A percentile compares a stretch with the other conserved stretches of the same genome.
phyloP scores from a whole-genome alignment of 768 basidiomycete species.

The Leccinum disarticulatum region DNA sequence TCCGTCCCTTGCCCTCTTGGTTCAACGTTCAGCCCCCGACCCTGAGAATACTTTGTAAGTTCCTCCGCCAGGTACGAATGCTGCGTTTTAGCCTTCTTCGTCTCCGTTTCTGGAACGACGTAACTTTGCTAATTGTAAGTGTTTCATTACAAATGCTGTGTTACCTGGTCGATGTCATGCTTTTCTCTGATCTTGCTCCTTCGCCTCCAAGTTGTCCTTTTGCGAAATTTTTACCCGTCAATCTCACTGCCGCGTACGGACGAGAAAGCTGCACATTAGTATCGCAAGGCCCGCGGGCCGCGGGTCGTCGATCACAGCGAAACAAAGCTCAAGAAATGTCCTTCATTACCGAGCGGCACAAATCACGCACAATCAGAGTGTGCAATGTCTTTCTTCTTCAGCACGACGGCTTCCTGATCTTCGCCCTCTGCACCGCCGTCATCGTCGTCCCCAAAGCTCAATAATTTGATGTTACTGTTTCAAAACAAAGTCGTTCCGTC shows the following conservation, averaged over 20 bases:
- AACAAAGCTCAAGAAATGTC: constrained; percentile 2
- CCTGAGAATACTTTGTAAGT: constrained; percentile 75
- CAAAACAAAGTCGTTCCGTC: background rate
- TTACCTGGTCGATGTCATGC: constrained; percentile 67
- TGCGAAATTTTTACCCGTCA: background rate
- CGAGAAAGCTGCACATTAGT: background rate
- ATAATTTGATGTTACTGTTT: constrained; percentile 76
- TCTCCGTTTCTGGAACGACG: constrained; percentile 66
- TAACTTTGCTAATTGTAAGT: too few relatives aligned
- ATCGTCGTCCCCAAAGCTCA: constrained; percentile 84
- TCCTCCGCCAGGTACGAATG: constrained; percentile 80
- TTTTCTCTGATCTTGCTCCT: constrained; percentile 69
- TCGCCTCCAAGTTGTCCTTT: background rate
- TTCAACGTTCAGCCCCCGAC: constrained; percentile 55
- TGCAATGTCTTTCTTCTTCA: constrained; percentile 80
- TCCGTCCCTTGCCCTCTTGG: constrained; percentile 57
- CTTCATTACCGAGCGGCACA: background rate
- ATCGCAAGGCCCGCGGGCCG: constrained; percentile 8
- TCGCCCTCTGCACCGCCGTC: constrained; percentile 61
- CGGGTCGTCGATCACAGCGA: constrained; percentile 25
- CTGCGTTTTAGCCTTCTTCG: constrained; percentile 53
- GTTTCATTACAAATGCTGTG: constrained; percentile 1
- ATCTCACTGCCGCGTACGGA: background rate
- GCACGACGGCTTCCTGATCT: constrained; percentile 49
- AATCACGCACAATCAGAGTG: constrained; percentile 69